A percentile compares a stretch with the other conserved stretches of the same genome.
Conservation (phyloP, 2,329 filamentous ascomycete species). For the Xylaria sp. region DNA sequence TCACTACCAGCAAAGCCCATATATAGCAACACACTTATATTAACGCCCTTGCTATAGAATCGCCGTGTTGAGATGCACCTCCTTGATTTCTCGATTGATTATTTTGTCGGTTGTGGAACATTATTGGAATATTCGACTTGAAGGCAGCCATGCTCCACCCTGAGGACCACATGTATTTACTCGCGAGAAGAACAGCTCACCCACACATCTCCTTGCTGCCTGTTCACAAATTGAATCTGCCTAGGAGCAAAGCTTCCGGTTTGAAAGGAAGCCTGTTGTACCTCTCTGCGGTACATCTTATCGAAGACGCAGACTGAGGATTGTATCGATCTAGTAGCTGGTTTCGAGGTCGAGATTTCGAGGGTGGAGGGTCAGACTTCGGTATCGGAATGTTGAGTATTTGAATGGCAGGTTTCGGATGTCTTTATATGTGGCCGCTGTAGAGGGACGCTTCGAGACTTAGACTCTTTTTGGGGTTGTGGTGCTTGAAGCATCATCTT, state of each 20-base stretch:
- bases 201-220: neutral
- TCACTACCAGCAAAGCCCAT: too few species aligned
- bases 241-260: neutral
- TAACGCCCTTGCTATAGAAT: too few species aligned
- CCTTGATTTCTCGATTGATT: too few species aligned
- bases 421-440: neutral
- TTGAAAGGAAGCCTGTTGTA: neutral
- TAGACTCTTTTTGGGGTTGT: neutral
- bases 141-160: too few species aligned
- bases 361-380: neutral
- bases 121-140: too few species aligned
- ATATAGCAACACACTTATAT: too few species aligned
- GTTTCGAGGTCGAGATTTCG: neutral
- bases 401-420: neutral
- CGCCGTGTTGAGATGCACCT: too few species aligned
- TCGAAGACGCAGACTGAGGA: neutral
- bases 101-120: too few species aligned
- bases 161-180: neutral
- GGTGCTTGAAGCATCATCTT: neutral
- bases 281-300: neutral
- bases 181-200: neutral
- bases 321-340: neutral
- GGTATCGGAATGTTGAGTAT: neutral
- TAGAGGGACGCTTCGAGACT: too few species aligned
- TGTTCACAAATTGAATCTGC: neutral